Evolutionary conservation across 352 stramenopile species (phyloP), one percentile per base, ranked within the genome.

Genomic region (Phytophthora crassamura): DNA sequence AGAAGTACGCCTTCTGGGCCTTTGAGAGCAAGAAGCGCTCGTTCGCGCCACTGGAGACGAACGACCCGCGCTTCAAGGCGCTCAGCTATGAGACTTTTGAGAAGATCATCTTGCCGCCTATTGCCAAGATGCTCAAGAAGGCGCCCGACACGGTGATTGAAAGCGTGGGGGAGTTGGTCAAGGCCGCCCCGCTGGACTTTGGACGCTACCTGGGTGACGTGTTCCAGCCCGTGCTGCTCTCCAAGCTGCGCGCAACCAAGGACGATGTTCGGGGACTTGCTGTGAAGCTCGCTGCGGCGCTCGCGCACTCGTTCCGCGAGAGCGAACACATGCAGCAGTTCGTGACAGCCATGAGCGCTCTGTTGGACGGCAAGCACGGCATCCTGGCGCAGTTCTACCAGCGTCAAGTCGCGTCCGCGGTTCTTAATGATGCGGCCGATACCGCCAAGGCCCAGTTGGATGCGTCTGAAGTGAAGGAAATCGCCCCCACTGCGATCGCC

Each of bases 321-420:
- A 74, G 78, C 9, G 69, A 86, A 16, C 70, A 83, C 48, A 79
- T 94, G 41, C 54, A 77, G 56, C 54, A 76, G 41, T 67, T 96
- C 12, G 75, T 94, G 41, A 53, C 67, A 0, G 67, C 87, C 14
- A 77, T 95, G 57, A 66, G 70, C 3, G 74, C 74, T 1, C 67
- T 96, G 53, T 46, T 95, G 34, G 86, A 94, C 30, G 87, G 87
- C 28, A 94, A 95, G 49, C 80, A 92, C 47, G 88, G 88, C 28
- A 76, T 96, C 33, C 66, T 96, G 32, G 88, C 88, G n/a, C 88
- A 96, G 64, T 96, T 95, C 41, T 96, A 95, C 66, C 84, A 91
- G 71, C 85, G 88, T 35, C 84, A 94, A 51, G 83, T 83, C 3
- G 80, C 73, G 32, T 95, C 85, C 32, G 70, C 69, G n/a, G 83